Percentiles rank a stretch among this genome's conserved stretches.
Conservation (phyloP, 148 eudicot species). For the Amaranthus cruentus region DNA sequence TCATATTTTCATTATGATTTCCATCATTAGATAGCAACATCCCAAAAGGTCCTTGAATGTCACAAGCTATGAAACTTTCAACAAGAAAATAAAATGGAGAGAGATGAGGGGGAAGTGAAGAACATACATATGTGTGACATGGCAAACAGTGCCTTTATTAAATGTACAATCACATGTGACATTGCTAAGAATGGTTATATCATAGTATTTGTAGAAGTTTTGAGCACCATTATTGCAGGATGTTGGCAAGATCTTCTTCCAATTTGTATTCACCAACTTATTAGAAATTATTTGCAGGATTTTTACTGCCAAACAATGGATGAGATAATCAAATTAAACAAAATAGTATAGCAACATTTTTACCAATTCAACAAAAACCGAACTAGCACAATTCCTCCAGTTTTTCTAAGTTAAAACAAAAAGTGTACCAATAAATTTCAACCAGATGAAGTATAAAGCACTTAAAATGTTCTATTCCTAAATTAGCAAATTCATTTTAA, state of each 20-base stretch:
- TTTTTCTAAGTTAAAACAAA: no score
- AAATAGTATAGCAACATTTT: not conserved
- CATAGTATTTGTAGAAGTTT: conserved; percentile 21
- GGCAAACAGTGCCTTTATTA: conserved; percentile 46
- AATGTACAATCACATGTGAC: conserved; percentile 65
- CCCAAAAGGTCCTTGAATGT: no score
- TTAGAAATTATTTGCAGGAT: conserved; percentile 42
- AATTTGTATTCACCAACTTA: conserved; percentile 38
- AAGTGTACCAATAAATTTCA: no score
- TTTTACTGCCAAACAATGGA: conserved; percentile 37
- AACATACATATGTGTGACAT: conserved; percentile 65
- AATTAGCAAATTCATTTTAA: no score
- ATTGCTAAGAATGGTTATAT: conserved; percentile 25
- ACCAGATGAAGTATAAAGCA: no score
- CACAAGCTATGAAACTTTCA: no score
- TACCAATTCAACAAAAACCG: no score
- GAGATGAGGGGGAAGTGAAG: not conserved
- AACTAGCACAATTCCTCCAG: no score
- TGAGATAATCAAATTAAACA: not conserved
- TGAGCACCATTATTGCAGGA: conserved; percentile 37
- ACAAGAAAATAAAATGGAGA: not conserved
- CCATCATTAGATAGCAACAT: no score
- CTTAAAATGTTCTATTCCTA: no score
- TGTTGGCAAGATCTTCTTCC: conserved; percentile 43
- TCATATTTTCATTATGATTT: no score